Conservation (phyloP, 306 rosid species). For the Malus sylvestris region DNA sequence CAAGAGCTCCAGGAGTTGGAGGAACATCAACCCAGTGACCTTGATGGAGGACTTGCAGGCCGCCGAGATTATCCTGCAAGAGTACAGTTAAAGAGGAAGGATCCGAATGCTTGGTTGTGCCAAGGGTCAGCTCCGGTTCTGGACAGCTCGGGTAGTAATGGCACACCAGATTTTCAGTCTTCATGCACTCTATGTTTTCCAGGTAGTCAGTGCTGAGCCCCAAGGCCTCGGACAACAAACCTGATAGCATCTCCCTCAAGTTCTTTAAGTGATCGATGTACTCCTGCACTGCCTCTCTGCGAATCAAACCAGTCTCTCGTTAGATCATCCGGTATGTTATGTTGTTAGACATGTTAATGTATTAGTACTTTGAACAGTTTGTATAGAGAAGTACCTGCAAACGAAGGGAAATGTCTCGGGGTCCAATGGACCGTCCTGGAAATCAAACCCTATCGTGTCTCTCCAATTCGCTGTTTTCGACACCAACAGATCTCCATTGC, state of each 20-base stretch:
- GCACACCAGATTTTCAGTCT: slow-evolving; percentile 50
- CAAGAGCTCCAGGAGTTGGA: slow-evolving; percentile 48
- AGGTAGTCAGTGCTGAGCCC: slow-evolving; percentile 47
- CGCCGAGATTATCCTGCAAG: slow-evolving; percentile 62
- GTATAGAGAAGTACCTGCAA: slow-evolving; percentile 44
- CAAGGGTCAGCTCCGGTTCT: slow-evolving; percentile 60
- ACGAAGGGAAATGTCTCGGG: slow-evolving; percentile 38
- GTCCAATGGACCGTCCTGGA: slow-evolving; percentile 48
- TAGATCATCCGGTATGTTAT: background rate
- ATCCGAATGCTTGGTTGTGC: slow-evolving; percentile 73
- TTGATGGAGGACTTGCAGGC: slow-evolving; percentile 69
- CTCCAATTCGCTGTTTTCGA: slow-evolving; percentile 78
- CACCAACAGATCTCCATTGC: slow-evolving; percentile 60
- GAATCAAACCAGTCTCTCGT: background rate
- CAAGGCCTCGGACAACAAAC: slow-evolving; percentile 62
- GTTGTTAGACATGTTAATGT: background rate
- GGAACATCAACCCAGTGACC: slow-evolving; percentile 60
- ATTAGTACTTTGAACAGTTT: background rate
- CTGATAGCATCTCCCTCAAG: slow-evolving; percentile 39
- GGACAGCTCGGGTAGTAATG: slow-evolving; percentile 85
- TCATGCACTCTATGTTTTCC: slow-evolving; percentile 51
- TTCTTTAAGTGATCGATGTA: slow-evolving; percentile 44
- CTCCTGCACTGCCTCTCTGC: slow-evolving; percentile 47
- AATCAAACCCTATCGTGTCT: slow-evolving; percentile 61
- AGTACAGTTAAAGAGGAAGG: slow-evolving; percentile 64